A percentile compares a stretch with the other conserved stretches of the same genome.
These are phyloP conservation scores for Sarocladiaceae sp. DNA, from an alignment of 2,329 filamentous ascomycete species.

Conservation along the genomic window DNA sequence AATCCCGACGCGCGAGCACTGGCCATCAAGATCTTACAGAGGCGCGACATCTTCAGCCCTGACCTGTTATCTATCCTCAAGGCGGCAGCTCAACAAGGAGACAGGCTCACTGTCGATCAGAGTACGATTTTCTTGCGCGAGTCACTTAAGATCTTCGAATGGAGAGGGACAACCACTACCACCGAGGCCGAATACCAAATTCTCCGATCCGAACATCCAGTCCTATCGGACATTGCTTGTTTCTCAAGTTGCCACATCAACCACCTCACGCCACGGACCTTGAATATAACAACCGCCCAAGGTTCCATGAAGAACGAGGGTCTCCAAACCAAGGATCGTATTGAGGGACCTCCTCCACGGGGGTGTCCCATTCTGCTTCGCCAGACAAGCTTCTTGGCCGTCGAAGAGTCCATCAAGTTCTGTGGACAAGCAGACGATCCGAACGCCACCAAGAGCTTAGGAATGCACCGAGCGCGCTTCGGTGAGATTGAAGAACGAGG, in stretches of 20 bases:
- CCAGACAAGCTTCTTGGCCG: constrained; percentile 47
- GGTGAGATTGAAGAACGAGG: constrained; percentile 49
- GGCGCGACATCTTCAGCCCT: constrained; percentile 35
- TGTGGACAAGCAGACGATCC: constrained; percentile 10
- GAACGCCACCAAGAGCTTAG: constrained; percentile 14
- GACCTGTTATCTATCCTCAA: constrained; percentile 30
- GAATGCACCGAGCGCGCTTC: constrained; percentile 42
- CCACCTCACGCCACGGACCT: constrained; percentile 44
- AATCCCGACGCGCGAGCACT: constrained; percentile 23
- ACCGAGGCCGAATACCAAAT: constrained; percentile 33
- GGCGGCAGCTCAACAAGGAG: constrained; percentile 22
- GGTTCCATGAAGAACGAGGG: constrained; percentile 31
- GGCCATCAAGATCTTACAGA: constrained; percentile 26
- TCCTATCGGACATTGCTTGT: constrained; percentile 40
- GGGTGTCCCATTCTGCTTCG: constrained; percentile 40
- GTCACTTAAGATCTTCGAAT: constrained; percentile 39
- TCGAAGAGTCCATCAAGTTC: constrained; percentile 42
- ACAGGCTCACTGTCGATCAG: constrained; percentile 22
- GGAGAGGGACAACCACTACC: constrained; percentile 35
- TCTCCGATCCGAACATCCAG: constrained; percentile 36
- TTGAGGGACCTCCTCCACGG: constrained; percentile 43
- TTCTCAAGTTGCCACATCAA: constrained; percentile 43
- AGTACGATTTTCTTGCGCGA: constrained; percentile 33
- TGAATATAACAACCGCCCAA: constrained; percentile 41
- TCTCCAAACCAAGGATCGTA: constrained; percentile 39